Evolutionary conservation across 2,329 filamentous ascomycete species (phyloP), one percentile per base, ranked within the genome.

Genomic region (Aspergillus cejpii): DNA sequence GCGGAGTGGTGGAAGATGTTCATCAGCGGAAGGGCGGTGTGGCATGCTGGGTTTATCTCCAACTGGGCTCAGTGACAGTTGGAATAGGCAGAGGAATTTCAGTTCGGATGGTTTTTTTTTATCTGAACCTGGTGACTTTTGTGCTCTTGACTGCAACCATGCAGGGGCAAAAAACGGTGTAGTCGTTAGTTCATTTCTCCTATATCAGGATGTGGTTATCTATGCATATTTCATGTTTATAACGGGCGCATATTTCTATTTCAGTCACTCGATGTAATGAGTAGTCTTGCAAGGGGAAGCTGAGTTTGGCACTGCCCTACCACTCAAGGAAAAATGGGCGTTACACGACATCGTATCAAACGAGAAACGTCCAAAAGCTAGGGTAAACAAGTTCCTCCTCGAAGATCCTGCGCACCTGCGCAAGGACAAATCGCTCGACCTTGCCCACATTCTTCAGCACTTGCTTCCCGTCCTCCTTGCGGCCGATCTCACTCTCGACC

Each of bases 371-470:
- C 90, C 91, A 97, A 68, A 94, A 97, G 67, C 90, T 96, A 36
- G 92, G 92, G 70, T 94, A 97, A 50, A 97, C 90, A 70, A 97
- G 92, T 66, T 98, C 92, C 63, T 97, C 92, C 69, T 98, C 92
- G 61, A 98, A 97, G 57, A 98, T 97, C 61, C 89, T 80, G 63
- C 91, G 82, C 50, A 98, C 92, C 69, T 97, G 91, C 65, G 97
- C 91, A 48, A 98, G 75, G 45, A 98, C 88, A 65, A 98, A 98
- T 59, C 88, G 85, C 72, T 98, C 92, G 46, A 98, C 92, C 74
- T 98, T 98, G 47, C 92, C 91, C 39, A 98, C 91, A 65, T 98
- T 98, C 75, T 96, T 97, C 48, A 98, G 72, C 37, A 91, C 92
- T 71, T 96, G 91, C 70, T 92, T 95, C 20, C 88, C 87, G 48